Conservation (phyloP, 331 rosid species). For the Quercus phellos region DNA sequence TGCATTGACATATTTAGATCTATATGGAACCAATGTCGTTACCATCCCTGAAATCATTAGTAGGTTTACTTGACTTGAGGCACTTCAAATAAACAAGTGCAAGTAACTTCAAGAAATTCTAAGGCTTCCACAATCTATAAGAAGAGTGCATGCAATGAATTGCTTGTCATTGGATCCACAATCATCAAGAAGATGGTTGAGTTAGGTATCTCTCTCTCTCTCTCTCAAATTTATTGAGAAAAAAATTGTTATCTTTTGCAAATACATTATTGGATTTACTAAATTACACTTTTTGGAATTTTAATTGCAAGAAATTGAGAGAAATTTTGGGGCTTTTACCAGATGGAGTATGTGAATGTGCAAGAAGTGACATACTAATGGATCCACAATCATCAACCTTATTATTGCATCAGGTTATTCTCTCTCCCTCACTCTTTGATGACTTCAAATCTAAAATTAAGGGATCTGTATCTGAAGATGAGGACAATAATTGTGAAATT, state of each 20-base stretch:
- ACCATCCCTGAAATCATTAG: background rate
- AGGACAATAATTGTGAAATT: constrained; percentile 13
- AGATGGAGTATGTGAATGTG: background rate
- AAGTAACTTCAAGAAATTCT: constrained; percentile 15
- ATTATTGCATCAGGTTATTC: background rate
- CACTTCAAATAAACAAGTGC: constrained; percentile 25
- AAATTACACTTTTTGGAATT: too few relatives aligned
- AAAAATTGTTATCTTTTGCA: too few relatives aligned
- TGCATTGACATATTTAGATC: too few relatives aligned
- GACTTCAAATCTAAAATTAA: too few relatives aligned
- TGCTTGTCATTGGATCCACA: constrained; percentile 17
- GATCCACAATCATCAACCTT: constrained; percentile 10
- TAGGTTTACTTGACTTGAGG: constrained; percentile 15
- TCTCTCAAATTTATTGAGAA: background rate
- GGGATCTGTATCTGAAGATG: too few relatives aligned
- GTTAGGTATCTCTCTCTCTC: constrained; percentile 13
- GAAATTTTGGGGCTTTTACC: too few relatives aligned
- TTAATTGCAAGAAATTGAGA: background rate
- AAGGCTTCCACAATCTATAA: constrained; percentile 23
- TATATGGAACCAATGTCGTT: too few relatives aligned
- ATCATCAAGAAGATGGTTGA: constrained; percentile 18
- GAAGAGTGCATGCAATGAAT: constrained; percentile 23
- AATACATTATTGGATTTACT: too few relatives aligned
- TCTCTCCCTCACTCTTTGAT: too few relatives aligned
- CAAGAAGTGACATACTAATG: too few relatives aligned